Base-by-base conservation (phyloP, 2,329 filamentous ascomycete species). In the Ascochyta pisi region DNA sequence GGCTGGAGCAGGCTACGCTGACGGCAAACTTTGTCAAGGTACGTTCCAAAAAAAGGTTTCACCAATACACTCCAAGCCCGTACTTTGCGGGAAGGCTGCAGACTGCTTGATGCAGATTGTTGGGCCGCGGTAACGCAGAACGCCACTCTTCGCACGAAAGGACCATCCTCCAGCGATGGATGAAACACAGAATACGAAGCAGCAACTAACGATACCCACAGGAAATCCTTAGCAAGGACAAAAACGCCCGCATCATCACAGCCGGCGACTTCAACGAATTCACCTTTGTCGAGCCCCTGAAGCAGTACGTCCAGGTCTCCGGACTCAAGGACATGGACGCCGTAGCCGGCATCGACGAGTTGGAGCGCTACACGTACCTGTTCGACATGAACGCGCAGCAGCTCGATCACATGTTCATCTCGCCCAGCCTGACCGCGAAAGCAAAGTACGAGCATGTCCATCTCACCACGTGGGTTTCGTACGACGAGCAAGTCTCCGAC, bases 201-300 rank as follows among this genome's bases (percentile, higher is more conserved):
- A 49, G 73, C 79, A 1, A 53, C 83, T 53, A 58, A 71, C 60
- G 22, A 4, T 4, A 24, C 15, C 24, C 24, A 41, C 57, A 72
- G 69, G 55, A 62, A 24, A 86, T 91, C 62, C 81, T 90, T 19
- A 70, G 77, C 7, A 66, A 81, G 37, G 83, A 90, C 72, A 69
- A 77, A 10, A 74, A 81, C 15, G 87, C 88, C 0, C 78, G 78
- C 23, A 71, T 91, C 61, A 81, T 91, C 56, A 76, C 81, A 2
- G 83, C 84, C 0, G 89, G 89, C 24, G 89, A 91, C 75, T 91
- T 88, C 70, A 91, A 91, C 78, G 89, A 91, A 71, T 91, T 89
- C 69, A 70, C 82, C 5, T 86, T 87, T 58, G 87, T 86, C 9
- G 66, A 80, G 69, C 87, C 88, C 1, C 72, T 90, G 44, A 70